Evolutionary conservation across 2,329 filamentous ascomycete species (phyloP), one percentile per base, ranked within the genome.

Genomic region (Bipolaris bicolor): DNA sequence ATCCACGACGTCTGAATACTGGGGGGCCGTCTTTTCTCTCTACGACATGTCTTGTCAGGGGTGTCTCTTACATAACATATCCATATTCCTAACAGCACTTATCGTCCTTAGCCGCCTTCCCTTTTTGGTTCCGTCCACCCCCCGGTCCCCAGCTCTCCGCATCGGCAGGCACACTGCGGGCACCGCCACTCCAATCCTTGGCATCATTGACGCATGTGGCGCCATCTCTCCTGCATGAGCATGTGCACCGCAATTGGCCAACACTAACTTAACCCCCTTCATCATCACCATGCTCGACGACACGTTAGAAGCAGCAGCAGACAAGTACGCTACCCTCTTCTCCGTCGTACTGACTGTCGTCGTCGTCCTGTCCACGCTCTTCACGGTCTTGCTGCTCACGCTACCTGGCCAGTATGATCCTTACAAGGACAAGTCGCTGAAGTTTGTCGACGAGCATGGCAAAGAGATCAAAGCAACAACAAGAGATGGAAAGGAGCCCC

Each of bases 361-460:
- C 4, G 66, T 82, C 13, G 53, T 74, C 29, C 54, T 79, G 11
- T 83, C 81, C 15, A 82, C 79, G 3, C 65, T 78, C 10, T 66
- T 86, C 62, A 82, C 81, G 7, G 59, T 83, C 39, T 68, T 84
- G 36, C 78, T 87, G 24, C 60, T 85, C 49, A 78, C 81, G 7
- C 72, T 86, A 13, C 85, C 85, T 1, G 80, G 80, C 20, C 79
- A 80, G 63, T 86, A 85, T 74, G 74, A 76, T 34, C 74, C 78
- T 11, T 78, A 76, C 58, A 64, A 68, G 43, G 70, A 75, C 56
- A 70, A 62, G 50, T 53, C 68, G 24, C 48, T 59, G 16, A 62
- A 58, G 41, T 58, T 65, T 33, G 59, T 66, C n/a, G 65, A 69
- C 40, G 66, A 67, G n/a, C 40, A 68, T 47, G 68, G 70, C n/a